Evolutionary conservation across 441 rosid genomes (phyloP).

Genomic region (Dalechampia spathulata): DNA sequence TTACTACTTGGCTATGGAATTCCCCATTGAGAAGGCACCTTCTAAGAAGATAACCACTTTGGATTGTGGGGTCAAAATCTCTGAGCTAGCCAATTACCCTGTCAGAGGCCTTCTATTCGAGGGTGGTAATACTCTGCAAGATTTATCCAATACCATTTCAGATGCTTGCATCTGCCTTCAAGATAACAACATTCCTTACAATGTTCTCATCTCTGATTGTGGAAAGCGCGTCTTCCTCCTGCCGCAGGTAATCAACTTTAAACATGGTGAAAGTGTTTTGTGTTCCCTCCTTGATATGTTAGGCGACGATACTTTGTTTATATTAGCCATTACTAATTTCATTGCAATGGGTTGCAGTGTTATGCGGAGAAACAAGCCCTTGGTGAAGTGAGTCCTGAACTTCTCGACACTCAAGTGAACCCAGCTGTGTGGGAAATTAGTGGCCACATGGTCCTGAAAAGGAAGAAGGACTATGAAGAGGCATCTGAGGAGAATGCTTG

Average conservation of each 20-base stretch:
- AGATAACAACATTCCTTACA: constrained; percentile 84
- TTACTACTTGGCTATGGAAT: constrained; percentile 75
- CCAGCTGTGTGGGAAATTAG: constrained; percentile 99
- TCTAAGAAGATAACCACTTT: constrained; percentile 44
- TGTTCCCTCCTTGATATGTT: background rate
- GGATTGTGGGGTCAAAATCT: constrained; percentile 49
- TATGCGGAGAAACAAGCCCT: constrained; percentile 98
- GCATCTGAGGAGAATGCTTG: constrained; percentile 93
- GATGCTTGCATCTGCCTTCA: constrained; percentile 81
- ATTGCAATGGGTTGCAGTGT: constrained; percentile 40
- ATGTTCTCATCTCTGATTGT: constrained; percentile 73
- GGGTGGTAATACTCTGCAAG: constrained; percentile 53
- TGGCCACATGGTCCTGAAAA: constrained; percentile 94
- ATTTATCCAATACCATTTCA: constrained; percentile 56
- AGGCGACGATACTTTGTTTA: background rate
- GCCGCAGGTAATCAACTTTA: constrained; percentile 66
- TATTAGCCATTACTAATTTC: background rate
- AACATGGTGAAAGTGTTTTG: background rate
- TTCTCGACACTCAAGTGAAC: constrained; percentile 91
- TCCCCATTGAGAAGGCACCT: constrained; percentile 85
- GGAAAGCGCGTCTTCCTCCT: constrained; percentile 75
- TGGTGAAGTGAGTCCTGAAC: constrained; percentile 83
- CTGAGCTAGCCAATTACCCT: constrained; percentile 67
- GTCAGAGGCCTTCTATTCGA: constrained; percentile 87
- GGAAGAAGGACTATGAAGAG: constrained; percentile 78